Percentiles rank a stretch among this genome's conserved stretches.
phyloP scores from a whole-genome alignment of 2,329 filamentous ascomycete species.

The Gyromitra esculenta region DNA sequence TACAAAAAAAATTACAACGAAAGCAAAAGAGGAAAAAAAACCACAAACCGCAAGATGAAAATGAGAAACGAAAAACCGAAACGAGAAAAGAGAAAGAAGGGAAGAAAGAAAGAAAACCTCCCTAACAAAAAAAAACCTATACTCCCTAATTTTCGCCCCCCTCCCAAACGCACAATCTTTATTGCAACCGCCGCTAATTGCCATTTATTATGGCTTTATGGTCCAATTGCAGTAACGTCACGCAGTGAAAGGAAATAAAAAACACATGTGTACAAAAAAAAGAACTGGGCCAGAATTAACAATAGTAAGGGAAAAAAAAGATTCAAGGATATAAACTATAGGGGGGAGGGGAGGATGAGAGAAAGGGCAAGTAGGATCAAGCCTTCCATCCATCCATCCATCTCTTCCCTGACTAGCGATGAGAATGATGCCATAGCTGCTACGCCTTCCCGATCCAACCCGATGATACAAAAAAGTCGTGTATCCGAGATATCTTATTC shows the following conservation, averaged over 20 bases:
- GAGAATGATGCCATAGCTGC: not conserved
- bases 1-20: constrained; percentile 34
- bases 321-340: constrained; percentile 20
- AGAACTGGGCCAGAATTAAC: constrained; percentile 5
- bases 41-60: constrained; percentile 1
- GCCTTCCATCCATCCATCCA: not conserved
- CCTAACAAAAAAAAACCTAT: constrained; percentile 33
- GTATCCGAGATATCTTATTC: constrained; percentile 84
- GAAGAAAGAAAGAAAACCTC: constrained; percentile 37
- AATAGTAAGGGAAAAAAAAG: not conserved
- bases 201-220: not conserved
- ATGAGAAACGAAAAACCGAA: not conserved
- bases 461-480: constrained; percentile 92
- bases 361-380: not conserved
- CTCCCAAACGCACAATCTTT: constrained; percentile 10
- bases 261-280: constrained; percentile 42
- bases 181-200: not conserved
- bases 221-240: constrained; percentile 9
- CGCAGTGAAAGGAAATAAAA: constrained; percentile 14
- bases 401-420: not conserved
- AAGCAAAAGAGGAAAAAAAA: constrained; percentile 13
- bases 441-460: constrained; percentile 91
- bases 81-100: not conserved
- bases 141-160: constrained; percentile 36
- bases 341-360: not conserved